Evolutionary conservation across 148 eudicot genomes (phyloP), one percentile per base, ranked within the genome.

Genomic region (Cornus suecica): DNA sequence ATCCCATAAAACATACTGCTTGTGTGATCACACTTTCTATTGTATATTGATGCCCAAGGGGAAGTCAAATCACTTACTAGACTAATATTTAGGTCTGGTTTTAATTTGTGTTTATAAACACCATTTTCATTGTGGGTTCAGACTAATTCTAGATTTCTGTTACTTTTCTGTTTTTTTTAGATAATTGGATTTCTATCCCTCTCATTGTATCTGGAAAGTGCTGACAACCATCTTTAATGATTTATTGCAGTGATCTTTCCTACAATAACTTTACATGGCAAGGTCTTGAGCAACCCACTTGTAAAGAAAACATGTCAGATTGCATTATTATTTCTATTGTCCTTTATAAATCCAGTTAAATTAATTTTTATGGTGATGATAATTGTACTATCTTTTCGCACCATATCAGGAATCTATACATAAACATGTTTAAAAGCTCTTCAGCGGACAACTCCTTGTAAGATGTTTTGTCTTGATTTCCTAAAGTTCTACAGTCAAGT

Each of bases 261-360:
- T 89, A 89, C 88, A 91, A 91, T 64, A 89, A 91, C 73, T 87
- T 91, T 22, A 83, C 87, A 16, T 91, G 88, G 93, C 87, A 83
- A 86, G 88, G 80, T 68, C 85, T 91, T 61, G 78, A 76, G 22
- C 86, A 86, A 74, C 82, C 89, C 48, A 75, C 91, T 45, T 91
- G 96, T 80, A 84, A 69, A 71, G 58, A 77, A 69, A 86, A 86
- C 74, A 63, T 78, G 96, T 91, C n/a, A 77, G 81, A 8, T 68
- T 71, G 27, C 65, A 66, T 69, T 48, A 51, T 70, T 72, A 56
- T 45, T 28, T 37, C 74, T 28, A 29, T 60, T 72, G 25, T 58
- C 27, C 51, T 24, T 29, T 23, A 29, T 66, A 26, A 15, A 54
- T 74, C 67, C 10, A 6, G 3, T 66, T 52, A 22, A 64, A 7